Evolutionary conservation across 257 asterid species (phyloP).

Genomic region (Avicennia marina): DNA sequence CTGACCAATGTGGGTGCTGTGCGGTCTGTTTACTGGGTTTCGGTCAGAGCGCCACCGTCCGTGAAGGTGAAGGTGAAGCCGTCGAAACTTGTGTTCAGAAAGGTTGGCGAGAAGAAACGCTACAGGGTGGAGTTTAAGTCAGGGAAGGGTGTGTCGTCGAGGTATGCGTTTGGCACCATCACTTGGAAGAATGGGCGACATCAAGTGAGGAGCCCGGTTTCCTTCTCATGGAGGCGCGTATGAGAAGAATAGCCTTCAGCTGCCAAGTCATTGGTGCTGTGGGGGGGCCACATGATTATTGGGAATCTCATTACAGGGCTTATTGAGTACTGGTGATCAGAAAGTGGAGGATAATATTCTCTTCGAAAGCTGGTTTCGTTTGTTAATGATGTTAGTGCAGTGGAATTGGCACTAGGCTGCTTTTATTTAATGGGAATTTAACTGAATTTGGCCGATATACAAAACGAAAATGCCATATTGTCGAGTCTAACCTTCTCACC

Average conservation of each 20-base stretch:
- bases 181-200: constrained; percentile 58
- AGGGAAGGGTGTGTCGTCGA: constrained; percentile 19
- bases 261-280: too few relatives aligned
- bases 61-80: constrained; percentile 66
- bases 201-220: constrained; percentile 68
- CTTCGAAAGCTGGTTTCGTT: constrained; percentile 14
- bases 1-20: constrained; percentile 74
- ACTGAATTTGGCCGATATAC: neutral
- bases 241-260: neutral
- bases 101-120: constrained; percentile 38
- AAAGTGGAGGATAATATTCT: constrained; percentile 13
- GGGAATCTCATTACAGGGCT: neutral
- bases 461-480: neutral
- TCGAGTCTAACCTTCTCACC: too few relatives aligned
- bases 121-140: constrained; percentile 72
- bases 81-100: constrained; percentile 37
- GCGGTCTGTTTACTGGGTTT: constrained; percentile 41
- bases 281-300: neutral
- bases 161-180: constrained; percentile 57
- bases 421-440: constrained; percentile 16
- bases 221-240: constrained; percentile 53
- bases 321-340: neutral
- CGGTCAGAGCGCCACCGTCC: constrained; percentile 32
- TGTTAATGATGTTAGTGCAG: constrained; percentile 14
- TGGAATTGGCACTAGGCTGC: constrained; percentile 10